Evolutionary conservation across 495 filamentous ascomycete species (phyloP).

Genomic region (Penicillium taxi): DNA sequence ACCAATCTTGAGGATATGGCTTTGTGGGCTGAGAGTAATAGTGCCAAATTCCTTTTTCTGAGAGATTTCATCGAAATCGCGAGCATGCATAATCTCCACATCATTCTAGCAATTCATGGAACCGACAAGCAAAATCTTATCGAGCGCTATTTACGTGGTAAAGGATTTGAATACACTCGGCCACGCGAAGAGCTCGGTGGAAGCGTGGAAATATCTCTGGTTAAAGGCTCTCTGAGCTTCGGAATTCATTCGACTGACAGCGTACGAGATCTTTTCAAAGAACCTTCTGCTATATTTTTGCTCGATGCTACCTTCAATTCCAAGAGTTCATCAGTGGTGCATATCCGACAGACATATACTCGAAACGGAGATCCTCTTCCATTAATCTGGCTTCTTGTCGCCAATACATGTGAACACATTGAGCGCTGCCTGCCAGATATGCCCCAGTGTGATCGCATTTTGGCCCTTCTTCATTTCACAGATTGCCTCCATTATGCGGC

Average conservation of each 20-base stretch:
- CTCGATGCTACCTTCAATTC: conserved; percentile 44
- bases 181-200: conserved; percentile 34
- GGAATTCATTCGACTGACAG: conserved; percentile 41
- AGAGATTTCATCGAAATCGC: conserved; percentile 42
- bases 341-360: conserved; percentile 36
- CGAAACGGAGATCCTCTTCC: conserved; percentile 37
- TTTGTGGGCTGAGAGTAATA: conserved; percentile 48
- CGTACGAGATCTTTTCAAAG: conserved; percentile 28
- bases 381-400: conserved; percentile 45
- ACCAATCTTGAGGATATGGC: conserved; percentile 39
- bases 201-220: conserved; percentile 28
- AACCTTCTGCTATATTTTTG: conserved; percentile 45
- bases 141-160: conserved; percentile 46
- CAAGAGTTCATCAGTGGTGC: conserved; percentile 31
- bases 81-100: conserved; percentile 32
- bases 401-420: conserved; percentile 51
- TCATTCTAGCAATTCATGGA: conserved; percentile 39
- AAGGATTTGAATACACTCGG: conserved; percentile 36
- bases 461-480: conserved; percentile 32
- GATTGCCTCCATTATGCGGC: conserved; percentile 35
- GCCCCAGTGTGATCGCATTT: conserved; percentile 29
- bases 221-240: conserved; percentile 36
- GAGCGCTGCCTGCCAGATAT: conserved; percentile 43
- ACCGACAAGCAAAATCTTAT: conserved; percentile 41
- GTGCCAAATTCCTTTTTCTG: conserved; percentile 51